Evolutionary conservation across 495 filamentous ascomycete genomes (phyloP).

Genomic region (Apiosordaria backusii): DNA sequence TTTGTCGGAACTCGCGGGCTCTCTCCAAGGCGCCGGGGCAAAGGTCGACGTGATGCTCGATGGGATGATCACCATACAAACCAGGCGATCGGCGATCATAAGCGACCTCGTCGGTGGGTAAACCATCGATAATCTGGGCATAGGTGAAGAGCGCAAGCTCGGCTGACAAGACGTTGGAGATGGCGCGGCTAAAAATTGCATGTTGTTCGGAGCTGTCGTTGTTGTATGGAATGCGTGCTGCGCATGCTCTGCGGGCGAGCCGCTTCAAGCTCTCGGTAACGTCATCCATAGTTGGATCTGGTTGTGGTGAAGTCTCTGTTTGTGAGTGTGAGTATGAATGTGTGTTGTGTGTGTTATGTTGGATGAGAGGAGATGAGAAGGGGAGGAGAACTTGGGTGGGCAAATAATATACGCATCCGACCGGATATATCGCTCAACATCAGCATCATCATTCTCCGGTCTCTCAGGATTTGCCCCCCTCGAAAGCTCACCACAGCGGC

Average conservation of each 20-base stretch:
- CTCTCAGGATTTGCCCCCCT: too few species aligned
- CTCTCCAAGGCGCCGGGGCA: constrained; percentile 21
- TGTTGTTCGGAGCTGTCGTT: constrained; percentile 8
- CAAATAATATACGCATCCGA: too few species aligned
- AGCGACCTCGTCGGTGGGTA: constrained; percentile 25
- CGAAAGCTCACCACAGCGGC: too few species aligned
- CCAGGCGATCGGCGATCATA: constrained; percentile 10
- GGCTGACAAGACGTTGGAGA: constrained; percentile 21
- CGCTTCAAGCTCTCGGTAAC: neutral
- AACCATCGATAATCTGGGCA: constrained; percentile 35
- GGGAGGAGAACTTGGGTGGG: neutral
- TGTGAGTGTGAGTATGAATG: neutral
- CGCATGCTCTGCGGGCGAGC: constrained; percentile 6
- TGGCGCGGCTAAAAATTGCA: constrained; percentile 13
- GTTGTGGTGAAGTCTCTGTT: neutral
- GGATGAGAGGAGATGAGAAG: neutral
- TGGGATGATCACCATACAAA: constrained; percentile 14
- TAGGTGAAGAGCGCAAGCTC: constrained; percentile 30
- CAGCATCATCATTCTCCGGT: too few species aligned
- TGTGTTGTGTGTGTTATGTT: neutral
- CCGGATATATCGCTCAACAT: too few species aligned
- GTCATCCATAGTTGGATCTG: neutral
- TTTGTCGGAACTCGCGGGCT: constrained; percentile 11
- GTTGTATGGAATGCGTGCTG: constrained; percentile 10
- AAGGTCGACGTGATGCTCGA: constrained; percentile 20